Evolutionary conservation across 495 filamentous ascomycete genomes (phyloP).

Genomic region (Lichenothelia convexa): DNA sequence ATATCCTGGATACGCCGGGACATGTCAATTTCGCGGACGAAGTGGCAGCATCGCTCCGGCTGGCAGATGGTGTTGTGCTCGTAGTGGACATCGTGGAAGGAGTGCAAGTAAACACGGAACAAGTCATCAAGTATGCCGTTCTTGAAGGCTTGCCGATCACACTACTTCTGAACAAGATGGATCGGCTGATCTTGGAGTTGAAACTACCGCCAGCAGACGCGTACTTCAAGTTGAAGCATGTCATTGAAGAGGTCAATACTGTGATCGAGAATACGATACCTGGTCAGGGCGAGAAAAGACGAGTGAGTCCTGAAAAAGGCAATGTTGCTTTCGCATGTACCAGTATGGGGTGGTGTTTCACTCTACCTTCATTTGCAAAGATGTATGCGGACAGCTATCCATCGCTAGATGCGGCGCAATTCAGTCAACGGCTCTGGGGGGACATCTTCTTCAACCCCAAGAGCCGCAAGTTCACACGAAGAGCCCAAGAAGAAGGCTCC

Average conservation of each 20-base stretch:
- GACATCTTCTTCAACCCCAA: constrained; percentile 90
- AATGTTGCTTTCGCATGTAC: constrained; percentile 92
- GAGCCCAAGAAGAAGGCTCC: constrained; percentile 59
- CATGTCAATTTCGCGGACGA: constrained; percentile 98
- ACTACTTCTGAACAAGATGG: constrained; percentile 91
- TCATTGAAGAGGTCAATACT: constrained; percentile 93
- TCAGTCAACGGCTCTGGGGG: constrained; percentile 73
- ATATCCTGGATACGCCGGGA: constrained; percentile 88
- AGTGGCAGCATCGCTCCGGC: constrained; percentile 67
- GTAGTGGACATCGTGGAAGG: constrained; percentile 97
- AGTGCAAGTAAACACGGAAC: constrained; percentile 88
- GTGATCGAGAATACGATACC: constrained; percentile 78
- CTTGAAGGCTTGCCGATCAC: constrained; percentile 78
- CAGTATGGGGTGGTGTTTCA: constrained; percentile 92
- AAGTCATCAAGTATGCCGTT: constrained; percentile 89
- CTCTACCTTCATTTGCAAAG: constrained; percentile 75
- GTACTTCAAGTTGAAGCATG: constrained; percentile 97
- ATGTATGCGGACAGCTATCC: constrained; percentile 89
- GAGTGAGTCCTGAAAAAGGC: constrained; percentile 88
- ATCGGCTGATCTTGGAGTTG: constrained; percentile 82
- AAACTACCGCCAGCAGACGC: constrained; percentile 90
- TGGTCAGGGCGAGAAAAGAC: constrained; percentile 57
- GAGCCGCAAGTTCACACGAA: constrained; percentile 79
- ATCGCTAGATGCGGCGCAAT: constrained; percentile 51
- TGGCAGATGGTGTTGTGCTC: constrained; percentile 81